Base-by-base conservation (phyloP, 164 flowering plant genomes). In the Taxillus chinensis region DNA sequence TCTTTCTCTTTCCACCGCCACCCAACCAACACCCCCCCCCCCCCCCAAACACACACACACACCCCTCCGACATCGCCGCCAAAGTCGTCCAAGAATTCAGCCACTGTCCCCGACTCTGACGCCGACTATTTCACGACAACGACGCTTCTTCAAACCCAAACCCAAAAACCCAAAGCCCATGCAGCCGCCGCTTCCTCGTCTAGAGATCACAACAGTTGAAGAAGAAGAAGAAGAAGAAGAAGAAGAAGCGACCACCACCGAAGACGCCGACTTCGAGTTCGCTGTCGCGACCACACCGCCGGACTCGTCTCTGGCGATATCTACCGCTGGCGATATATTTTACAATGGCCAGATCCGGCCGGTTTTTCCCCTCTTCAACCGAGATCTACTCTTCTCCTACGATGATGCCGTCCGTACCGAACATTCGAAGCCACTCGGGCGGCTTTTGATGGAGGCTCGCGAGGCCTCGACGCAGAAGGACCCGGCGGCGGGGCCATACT, bases 391-490 rank as follows among this genome's bases (percentile, higher is more conserved):
- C 27, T 51, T 51, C 27, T 5, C 17, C 14, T 11, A 48, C 11
- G 51, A 48, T 8, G 13, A 11, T 16, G 27, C 27, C 54, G 27
- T 4, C 17, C 27, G 15, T n/a, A 14, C 54, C 7, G 15, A 51
- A 8, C 17, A 3, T 51, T 8, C 4, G 54, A 51, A 51, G 14
- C 54, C 54, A 10, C 27, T 51, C 27, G 27, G 54, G 54, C n/a
- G 4, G 54, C 54, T 51, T n/a, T 3, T 51, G 54, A 51, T 14
- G 27, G 54, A 51, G 27, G 54, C n/a, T 51, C 54, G 54, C 17
- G 82, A 76, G 27, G 71, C 61, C 8, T 79, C 73, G 45, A 75
- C 70, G 39, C 61, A 57, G 57, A 79, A 78, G 8, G 59, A 61
- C 3, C 40, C 62, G 4, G 58, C 72, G 17, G 59, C 62, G 64